These are phyloP conservation scores for Capronia americana DNA, from an alignment of 2,329 filamentous ascomycete species.

Conservation along the genomic window DNA sequence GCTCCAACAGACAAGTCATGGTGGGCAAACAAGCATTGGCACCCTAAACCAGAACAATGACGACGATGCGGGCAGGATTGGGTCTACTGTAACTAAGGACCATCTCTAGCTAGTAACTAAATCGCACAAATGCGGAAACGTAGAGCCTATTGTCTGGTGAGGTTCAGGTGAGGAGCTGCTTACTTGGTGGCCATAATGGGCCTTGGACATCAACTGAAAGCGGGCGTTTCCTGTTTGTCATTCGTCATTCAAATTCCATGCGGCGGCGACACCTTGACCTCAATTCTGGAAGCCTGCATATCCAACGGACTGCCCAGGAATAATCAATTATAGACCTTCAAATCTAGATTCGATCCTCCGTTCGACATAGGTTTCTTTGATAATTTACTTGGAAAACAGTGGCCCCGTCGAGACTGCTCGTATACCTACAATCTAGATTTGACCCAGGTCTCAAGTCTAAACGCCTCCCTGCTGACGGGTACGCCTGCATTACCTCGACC, in stretches of 20 bases:
- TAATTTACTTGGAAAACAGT: background rate
- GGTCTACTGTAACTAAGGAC: background rate
- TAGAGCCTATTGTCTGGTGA: background rate
- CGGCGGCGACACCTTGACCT: conserved; percentile 21
- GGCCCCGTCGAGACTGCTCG: background rate
- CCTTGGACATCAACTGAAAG: background rate
- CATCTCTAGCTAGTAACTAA: background rate
- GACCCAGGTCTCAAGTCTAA: background rate
- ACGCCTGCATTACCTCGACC: conserved; percentile 13
- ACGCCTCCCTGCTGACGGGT: conserved; percentile 15
- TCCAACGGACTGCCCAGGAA: background rate
- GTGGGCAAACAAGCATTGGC: conserved; percentile 4
- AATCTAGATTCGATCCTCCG: conserved; percentile 2
- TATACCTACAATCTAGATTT: conserved; percentile 13
- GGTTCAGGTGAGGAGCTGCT: conserved; percentile 2
- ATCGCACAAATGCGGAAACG: background rate
- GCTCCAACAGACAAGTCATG: background rate
- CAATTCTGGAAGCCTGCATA: conserved; percentile 20
- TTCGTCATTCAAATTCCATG: conserved; percentile 13
- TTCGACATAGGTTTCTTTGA: background rate
- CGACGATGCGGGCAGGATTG: background rate
- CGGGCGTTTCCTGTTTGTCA: conserved; percentile 2
- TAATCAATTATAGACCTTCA: background rate
- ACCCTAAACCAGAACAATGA: background rate
- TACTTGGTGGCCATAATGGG: conserved; percentile 1